Evolutionary conservation across 805 yeast species (phyloP).

Genomic region (Torulaspora indica): DNA sequence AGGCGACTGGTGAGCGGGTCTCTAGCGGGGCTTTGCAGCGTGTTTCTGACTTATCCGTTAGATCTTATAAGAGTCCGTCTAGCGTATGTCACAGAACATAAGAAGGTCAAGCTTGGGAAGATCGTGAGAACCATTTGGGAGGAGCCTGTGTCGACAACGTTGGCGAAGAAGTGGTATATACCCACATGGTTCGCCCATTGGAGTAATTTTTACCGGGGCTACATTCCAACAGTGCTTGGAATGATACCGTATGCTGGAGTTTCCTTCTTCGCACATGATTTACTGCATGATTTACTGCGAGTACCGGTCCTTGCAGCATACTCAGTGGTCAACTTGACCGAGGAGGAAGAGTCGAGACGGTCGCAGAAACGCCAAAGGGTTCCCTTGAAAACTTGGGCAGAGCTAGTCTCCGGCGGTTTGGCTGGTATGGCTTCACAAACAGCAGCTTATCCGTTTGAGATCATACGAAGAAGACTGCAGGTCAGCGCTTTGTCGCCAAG

Average conservation of each 20-base stretch:
- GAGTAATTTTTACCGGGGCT: conserved; percentile 86
- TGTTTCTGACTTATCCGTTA: conserved; percentile 84
- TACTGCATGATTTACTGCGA: conserved; percentile 80
- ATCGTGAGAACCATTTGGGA: conserved; percentile 31
- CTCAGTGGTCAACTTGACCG: conserved; percentile 40
- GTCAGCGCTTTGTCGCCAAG: conserved; percentile 73
- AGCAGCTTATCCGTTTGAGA: conserved; percentile 95
- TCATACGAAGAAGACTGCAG: conserved; percentile 89
- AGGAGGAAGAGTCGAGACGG: conserved; percentile 19
- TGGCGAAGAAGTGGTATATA: conserved; percentile 36
- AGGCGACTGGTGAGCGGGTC: conserved; percentile 87
- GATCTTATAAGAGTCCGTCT: conserved; percentile 86
- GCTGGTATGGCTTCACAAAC: conserved; percentile 95
- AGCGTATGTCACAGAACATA: conserved; percentile 72
- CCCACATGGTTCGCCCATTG: conserved; percentile 37
- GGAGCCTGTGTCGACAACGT: conserved; percentile 33
- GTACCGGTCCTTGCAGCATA: conserved; percentile 50
- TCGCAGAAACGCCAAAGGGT: conserved; percentile 37
- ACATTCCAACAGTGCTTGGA: conserved; percentile 87
- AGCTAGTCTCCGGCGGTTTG: conserved; percentile 87
- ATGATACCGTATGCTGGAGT: conserved; percentile 99
- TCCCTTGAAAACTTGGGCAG: conserved; percentile 88
- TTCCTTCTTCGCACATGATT: conserved; percentile 89
- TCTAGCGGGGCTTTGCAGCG: conserved; percentile 81
- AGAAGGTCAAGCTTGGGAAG: conserved; percentile 27